A percentile compares a stretch with the other conserved stretches of the same genome.
phyloP scores from a whole-genome alignment of 23 red algal species.

The Agarophyton chilense region DNA sequence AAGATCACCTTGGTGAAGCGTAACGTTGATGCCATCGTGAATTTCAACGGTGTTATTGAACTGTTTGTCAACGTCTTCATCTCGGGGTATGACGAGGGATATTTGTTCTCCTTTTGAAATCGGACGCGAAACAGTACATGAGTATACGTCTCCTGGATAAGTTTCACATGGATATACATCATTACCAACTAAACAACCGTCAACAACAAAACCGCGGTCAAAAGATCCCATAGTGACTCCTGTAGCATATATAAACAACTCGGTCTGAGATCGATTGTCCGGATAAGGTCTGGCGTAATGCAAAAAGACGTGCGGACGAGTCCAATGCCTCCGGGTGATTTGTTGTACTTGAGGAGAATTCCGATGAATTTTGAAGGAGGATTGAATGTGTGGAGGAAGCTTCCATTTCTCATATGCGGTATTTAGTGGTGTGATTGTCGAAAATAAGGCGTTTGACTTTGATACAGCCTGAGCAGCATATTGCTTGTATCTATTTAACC shows the following conservation, averaged over 20 bases:
- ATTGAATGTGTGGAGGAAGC: neutral
- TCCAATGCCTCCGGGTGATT: neutral
- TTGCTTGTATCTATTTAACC: neutral
- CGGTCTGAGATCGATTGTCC: neutral
- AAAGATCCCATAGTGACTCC: constrained; percentile 32
- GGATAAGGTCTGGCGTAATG: constrained; percentile 13
- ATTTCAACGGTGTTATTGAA: constrained; percentile 11
- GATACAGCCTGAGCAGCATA: neutral
- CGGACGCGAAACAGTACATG: neutral
- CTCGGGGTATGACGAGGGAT: constrained; percentile 6
- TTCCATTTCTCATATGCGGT: neutral
- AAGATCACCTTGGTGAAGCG: constrained; percentile 34
- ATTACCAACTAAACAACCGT: constrained; percentile 25
- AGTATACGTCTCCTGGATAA: neutral
- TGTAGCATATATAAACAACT: constrained; percentile 41
- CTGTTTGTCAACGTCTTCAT: constrained; percentile 5
- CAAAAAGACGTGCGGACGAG: neutral
- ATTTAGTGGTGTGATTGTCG: neutral
- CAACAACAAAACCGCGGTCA: constrained; percentile 20
- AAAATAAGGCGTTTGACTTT: neutral
- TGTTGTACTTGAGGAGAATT: neutral
- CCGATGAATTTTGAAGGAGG: neutral
- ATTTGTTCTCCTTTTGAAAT: neutral
- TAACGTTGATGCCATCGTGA: neutral
- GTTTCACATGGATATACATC: constrained; percentile 19